These are phyloP conservation scores for Ceratocystis harringtonii DNA, from an alignment of 2,329 filamentous ascomycete genomes.

Conservation along the genomic window DNA sequence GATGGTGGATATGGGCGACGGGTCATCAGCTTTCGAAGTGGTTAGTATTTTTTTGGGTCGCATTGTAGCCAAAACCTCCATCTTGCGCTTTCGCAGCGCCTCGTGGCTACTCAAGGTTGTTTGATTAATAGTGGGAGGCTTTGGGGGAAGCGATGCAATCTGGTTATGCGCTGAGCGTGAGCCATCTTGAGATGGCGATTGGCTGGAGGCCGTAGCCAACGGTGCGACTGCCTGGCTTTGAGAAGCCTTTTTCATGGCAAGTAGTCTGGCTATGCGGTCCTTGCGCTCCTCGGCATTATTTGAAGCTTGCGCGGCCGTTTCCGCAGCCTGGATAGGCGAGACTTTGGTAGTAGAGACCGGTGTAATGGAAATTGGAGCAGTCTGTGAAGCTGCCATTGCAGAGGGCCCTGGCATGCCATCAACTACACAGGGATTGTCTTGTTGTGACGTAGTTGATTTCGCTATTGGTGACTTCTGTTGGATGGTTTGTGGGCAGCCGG, in stretches of 20 bases:
- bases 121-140: background rate
- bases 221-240: background rate
- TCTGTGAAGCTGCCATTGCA: background rate
- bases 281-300: conserved; percentile 46
- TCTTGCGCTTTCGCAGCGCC: conserved; percentile 56
- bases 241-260: conserved; percentile 47
- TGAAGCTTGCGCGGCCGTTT: background rate
- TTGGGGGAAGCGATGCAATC: background rate
- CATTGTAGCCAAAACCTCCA: conserved; percentile 55
- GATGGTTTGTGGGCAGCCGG: conserved; percentile 15
- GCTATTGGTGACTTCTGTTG: conserved; percentile 17
- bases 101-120: conserved; percentile 36
- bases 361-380: background rate
- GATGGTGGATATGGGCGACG: background rate
- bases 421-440: background rate
- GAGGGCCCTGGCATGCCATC: background rate
- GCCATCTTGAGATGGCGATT: conserved; percentile 4
- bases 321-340: background rate
- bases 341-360: background rate
- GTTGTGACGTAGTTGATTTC: conserved; percentile 6
- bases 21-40: background rate
- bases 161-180: background rate
- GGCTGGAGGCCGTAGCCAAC: conserved; percentile 13
- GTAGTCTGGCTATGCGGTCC: conserved; percentile 59
- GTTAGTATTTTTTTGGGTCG: conserved; percentile 26